Evolutionary conservation across 805 yeast genomes (phyloP), one percentile per base, ranked within the genome.

Genomic region (Yarrowia sp.): DNA sequence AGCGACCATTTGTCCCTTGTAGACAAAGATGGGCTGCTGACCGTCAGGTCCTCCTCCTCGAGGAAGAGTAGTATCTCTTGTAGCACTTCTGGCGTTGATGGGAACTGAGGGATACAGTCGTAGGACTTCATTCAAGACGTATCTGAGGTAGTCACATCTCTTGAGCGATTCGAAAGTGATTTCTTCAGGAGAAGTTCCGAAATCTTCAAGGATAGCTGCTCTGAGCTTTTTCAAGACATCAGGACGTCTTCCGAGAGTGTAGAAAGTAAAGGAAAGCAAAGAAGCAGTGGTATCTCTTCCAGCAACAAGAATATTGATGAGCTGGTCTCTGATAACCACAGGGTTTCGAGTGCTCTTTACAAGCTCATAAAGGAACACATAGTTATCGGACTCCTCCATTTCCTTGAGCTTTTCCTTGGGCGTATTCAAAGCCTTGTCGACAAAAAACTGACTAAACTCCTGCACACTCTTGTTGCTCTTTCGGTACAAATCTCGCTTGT

Each of bases 211-310:
- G 6, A 83, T 74, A 33, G 74, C 78, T 36, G 70, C 71, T 62
- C 82, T 76, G 66, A 83, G 75, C 64, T 72, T 71, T 22, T 67
- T 47, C 63, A 68, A 72, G 15, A 72, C 70, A 4, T 69, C 65
- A 32, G 71, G 70, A 69, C 81, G 71, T 64, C 81, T 74, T 8
- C 82, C 78, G 51, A 83, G 75, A 69, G 81, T 81, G 68, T 73
- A 80, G 53, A 81, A 74, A 18, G 78, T 70, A 70, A 77, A 81
- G 10, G 83, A 77, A 62, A 83, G 76, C 41, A 81, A 72, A 3
- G 81, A 79, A 8, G 85, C 85, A 10, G 86, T 83, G 47, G 86
- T 83, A 69, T 83, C 86, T 69, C 86, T 76, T 31, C 85, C 85
- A 10, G 86, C 86, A 15, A 82, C 71, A 65, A 83, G 75, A 65